phyloP scores from a whole-genome alignment of 768 basidiomycete genomes.

The Dioszegia crocea region DNA sequence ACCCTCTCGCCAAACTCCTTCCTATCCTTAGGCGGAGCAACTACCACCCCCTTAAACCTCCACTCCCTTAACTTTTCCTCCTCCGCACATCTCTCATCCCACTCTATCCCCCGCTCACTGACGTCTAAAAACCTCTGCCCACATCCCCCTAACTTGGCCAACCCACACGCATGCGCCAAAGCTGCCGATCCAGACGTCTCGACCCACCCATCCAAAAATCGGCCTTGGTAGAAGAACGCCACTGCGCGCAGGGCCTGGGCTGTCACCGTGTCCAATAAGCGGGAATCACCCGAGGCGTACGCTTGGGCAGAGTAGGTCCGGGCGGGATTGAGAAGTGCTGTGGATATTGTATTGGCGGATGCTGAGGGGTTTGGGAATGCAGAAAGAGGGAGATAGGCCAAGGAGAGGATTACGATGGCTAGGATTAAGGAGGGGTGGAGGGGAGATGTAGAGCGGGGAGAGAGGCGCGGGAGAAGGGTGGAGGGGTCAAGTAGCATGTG shows the following conservation, averaged over 20 bases:
- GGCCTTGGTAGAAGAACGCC: conserved; percentile 6
- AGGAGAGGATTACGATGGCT: conserved; percentile 14
- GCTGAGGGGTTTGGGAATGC: conserved; percentile 2
- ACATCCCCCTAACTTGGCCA: conserved; percentile 23
- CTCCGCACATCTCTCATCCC: not conserved
- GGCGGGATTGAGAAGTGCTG: conserved; percentile 9
- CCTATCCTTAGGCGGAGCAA: conserved; percentile 11
- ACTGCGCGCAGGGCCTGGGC: conserved; percentile 15
- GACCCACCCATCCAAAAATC: conserved; percentile 29
- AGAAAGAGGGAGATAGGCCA: conserved; percentile 11
- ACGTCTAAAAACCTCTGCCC: conserved; percentile 12
- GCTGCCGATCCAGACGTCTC: conserved; percentile 11
- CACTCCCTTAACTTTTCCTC: conserved; percentile 4
- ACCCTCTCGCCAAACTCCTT: conserved; percentile 25
- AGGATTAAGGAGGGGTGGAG: conserved; percentile 22
- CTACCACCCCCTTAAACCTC: conserved; percentile 13
- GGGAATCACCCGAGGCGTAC: conserved; percentile 18
- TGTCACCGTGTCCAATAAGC: conserved; percentile 30
- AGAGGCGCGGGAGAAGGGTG: conserved; percentile 18
- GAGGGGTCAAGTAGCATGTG: conserved; percentile 13
- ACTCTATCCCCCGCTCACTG: not conserved
- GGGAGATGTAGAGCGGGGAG: conserved; percentile 10
- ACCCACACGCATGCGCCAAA: conserved; percentile 20
- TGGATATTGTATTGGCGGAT: not conserved
- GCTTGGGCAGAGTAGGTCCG: not conserved